phyloP scores from a whole-genome alignment of 306 rosid genomes.

The Canavalia gladiata region DNA sequence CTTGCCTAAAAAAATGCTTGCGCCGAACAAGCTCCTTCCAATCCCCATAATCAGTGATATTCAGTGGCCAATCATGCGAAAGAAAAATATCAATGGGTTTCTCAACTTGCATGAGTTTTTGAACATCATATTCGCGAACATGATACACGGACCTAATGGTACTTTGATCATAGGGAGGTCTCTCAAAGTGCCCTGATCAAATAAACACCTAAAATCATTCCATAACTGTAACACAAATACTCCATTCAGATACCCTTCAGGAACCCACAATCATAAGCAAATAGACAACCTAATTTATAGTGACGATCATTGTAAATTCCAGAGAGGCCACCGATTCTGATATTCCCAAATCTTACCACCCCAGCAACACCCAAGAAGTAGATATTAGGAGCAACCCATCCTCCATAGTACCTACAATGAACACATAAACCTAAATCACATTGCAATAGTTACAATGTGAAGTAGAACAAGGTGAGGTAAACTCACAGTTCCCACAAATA shows the following conservation, averaged over 20 bases:
- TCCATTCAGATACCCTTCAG: slow-evolving; percentile 18
- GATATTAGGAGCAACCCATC: slow-evolving; percentile 97
- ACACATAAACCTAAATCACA: slow-evolving; percentile 1
- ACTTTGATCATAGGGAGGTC: slow-evolving; percentile 85
- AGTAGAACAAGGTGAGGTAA: neutral
- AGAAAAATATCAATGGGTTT: slow-evolving; percentile 86
- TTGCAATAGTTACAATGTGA: neutral
- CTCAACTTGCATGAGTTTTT: slow-evolving; percentile 81
- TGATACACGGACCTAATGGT: slow-evolving; percentile 85
- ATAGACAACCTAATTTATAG: slow-evolving; percentile 73
- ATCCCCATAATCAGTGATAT: slow-evolving; percentile 90
- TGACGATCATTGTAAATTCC: slow-evolving; percentile 82
- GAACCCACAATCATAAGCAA: slow-evolving; percentile 26
- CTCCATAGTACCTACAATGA: slow-evolving; percentile 85
- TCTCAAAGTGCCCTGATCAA: slow-evolving; percentile 86
- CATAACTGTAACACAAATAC: neutral
- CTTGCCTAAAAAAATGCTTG: slow-evolving; percentile 69
- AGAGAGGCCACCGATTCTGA: slow-evolving; percentile 93
- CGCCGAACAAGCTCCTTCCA: slow-evolving; percentile 69
- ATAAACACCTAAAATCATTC: slow-evolving; percentile 37
- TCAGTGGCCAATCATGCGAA: slow-evolving; percentile 95
- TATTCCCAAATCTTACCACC: slow-evolving; percentile 88
- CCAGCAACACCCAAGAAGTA: slow-evolving; percentile 93
- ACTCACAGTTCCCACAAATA: slow-evolving; percentile 95
- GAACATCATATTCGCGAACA: slow-evolving; percentile 92